A percentile compares a stretch with the other conserved stretches of the same genome.
These are phyloP conservation scores for Phytophthora tubulina DNA, from an alignment of 352 stramenopile genomes.

Conservation along the genomic window DNA sequence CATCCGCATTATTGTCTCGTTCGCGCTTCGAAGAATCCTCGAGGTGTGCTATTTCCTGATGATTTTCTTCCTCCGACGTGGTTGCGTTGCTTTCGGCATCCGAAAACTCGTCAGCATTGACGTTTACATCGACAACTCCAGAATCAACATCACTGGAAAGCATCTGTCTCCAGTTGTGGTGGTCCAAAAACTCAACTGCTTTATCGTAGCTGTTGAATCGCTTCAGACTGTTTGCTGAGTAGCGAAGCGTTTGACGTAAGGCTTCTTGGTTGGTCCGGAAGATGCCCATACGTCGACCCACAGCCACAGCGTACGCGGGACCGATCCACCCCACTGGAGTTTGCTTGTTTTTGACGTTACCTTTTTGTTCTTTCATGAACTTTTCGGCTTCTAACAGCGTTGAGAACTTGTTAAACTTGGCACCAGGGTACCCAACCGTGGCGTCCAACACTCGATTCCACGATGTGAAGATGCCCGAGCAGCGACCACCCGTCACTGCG, in stretches of 20 bases:
- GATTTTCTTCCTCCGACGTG: not conserved
- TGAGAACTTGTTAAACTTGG: constrained; percentile 62
- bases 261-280: constrained; percentile 53
- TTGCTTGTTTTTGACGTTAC: not conserved
- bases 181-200: constrained; percentile 57
- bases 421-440: constrained; percentile 35
- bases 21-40: constrained; percentile 19
- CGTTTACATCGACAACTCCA: not conserved
- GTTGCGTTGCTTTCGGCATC: not conserved
- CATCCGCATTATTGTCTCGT: constrained; percentile 6
- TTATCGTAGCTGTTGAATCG: constrained; percentile 55
- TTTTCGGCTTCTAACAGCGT: constrained; percentile 49
- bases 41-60: not conserved
- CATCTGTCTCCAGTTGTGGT: constrained; percentile 24
- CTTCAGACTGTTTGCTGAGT: constrained; percentile 58
- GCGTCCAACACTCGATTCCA: constrained; percentile 12
- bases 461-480: constrained; percentile 33
- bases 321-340: not conserved
- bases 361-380: constrained; percentile 37
- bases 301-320: constrained; percentile 56
- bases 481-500: constrained; percentile 22
- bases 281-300: constrained; percentile 56
- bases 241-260: constrained; percentile 45
- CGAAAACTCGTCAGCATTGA: not conserved
- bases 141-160: not conserved